phyloP scores from a whole-genome alignment of 148 eudicot genomes.

The Gaultheria prostrata region DNA sequence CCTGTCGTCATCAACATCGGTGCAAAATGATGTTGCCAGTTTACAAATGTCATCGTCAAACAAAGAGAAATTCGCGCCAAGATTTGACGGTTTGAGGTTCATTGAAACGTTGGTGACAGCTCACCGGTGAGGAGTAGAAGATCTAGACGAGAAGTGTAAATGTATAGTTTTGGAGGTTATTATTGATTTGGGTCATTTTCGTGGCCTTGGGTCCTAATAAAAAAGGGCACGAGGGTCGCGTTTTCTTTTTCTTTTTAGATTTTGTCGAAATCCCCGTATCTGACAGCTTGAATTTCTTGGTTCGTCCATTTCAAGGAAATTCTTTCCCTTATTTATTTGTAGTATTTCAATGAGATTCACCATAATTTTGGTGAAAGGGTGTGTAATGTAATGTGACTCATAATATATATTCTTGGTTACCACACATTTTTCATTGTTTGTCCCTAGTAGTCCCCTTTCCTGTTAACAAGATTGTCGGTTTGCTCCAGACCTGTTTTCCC shows the following conservation, averaged over 20 bases:
- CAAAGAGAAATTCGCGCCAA: conserved; percentile 42
- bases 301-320: neutral
- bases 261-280: neutral
- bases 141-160: neutral
- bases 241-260: neutral
- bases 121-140: conserved; percentile 39
- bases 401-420: neutral
- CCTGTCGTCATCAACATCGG: neutral
- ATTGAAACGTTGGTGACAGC: conserved; percentile 64
- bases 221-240: neutral
- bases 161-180: neutral
- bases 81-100: conserved; percentile 61
- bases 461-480: neutral
- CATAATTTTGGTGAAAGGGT: neutral
- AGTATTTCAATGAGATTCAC: neutral
- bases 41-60: neutral
- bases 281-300: neutral
- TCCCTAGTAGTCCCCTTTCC: neutral
- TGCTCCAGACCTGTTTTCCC: neutral
- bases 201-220: neutral
- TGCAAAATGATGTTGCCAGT: conserved; percentile 12
- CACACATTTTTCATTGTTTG: neutral
- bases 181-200: neutral
- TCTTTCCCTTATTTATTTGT: neutral
- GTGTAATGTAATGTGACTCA: neutral